phyloP scores from a whole-genome alignment of 371 early-diverging fungal genomes.

The Mucor racemosus region DNA sequence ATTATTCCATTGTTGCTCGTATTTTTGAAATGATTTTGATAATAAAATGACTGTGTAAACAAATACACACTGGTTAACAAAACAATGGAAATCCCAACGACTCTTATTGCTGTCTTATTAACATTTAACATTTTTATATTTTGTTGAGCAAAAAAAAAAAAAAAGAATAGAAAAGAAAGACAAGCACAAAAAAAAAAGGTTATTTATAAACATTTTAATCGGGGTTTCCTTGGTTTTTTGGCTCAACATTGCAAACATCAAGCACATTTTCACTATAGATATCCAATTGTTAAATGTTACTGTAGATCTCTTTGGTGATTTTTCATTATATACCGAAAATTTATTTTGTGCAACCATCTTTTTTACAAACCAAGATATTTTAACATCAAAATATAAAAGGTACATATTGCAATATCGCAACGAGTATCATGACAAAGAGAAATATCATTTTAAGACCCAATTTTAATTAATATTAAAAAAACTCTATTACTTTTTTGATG shows the following conservation, averaged over 20 bases:
- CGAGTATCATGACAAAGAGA: not conserved
- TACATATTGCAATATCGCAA: not conserved
- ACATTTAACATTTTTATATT: not conserved
- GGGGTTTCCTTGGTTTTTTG: not conserved
- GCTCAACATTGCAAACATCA: not conserved
- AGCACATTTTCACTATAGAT: not conserved
- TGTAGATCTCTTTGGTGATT: not conserved
- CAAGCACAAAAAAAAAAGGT: not conserved
- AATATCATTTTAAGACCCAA: not conserved
- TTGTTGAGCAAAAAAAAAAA: not conserved
- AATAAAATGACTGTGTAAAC: constrained; percentile 6
- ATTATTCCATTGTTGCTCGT: not conserved
- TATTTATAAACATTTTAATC: not conserved
- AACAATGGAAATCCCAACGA: constrained; percentile 3
- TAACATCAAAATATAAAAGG: not conserved
- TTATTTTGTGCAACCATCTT: not conserved
- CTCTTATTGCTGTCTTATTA: constrained; percentile 1
- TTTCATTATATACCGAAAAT: not conserved
- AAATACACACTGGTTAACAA: constrained; percentile 11
- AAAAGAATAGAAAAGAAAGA: not conserved
- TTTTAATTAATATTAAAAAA: not conserved
- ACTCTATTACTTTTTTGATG: not conserved
- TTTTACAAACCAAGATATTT: not conserved
- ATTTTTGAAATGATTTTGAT: not conserved
- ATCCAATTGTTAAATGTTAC: not conserved